phyloP scores from a whole-genome alignment of 2,329 filamentous ascomycete genomes.

The Cryphonectria carpinicola region DNA sequence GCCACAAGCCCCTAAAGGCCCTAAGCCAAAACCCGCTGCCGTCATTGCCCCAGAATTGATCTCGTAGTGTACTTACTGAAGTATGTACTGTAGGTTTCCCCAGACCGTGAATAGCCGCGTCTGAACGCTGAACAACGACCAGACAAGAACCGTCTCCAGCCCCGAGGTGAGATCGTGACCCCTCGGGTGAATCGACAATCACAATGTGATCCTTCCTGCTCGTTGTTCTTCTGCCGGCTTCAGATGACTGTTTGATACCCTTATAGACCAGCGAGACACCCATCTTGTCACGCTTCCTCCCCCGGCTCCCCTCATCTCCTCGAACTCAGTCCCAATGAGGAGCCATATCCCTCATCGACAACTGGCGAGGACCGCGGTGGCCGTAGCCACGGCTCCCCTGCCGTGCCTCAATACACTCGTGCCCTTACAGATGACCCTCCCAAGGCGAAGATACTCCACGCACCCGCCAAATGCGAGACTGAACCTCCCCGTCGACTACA shows the following conservation, averaged over 20 bases:
- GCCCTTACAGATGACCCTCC: constrained; percentile 23
- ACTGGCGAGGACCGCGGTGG: constrained; percentile 26
- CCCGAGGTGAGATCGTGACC: constrained; percentile 10
- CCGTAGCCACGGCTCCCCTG: constrained; percentile 23
- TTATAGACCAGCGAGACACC: neutral
- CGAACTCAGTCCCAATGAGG: constrained; percentile 15
- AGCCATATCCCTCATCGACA: constrained; percentile 16
- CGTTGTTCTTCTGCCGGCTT: neutral
- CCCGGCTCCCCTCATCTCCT: neutral
- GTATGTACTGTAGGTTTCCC: neutral
- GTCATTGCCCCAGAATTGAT: constrained; percentile 8
- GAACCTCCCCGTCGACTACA: constrained; percentile 88
- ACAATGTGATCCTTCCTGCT: constrained; percentile 11
- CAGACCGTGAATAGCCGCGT: constrained; percentile 22
- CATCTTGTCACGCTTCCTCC: neutral
- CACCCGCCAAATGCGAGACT: constrained; percentile 66
- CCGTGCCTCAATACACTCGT: constrained; percentile 24
- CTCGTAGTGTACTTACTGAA: neutral
- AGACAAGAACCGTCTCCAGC: constrained; percentile 2
- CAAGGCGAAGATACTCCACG: constrained; percentile 52
- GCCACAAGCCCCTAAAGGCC: neutral
- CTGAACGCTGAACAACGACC: constrained; percentile 14
- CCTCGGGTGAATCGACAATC: constrained; percentile 11
- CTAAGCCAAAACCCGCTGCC: neutral
- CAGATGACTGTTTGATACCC: neutral